phyloP scores from a whole-genome alignment of 495 filamentous ascomycete genomes.

The Trichoderma reesei region DNA sequence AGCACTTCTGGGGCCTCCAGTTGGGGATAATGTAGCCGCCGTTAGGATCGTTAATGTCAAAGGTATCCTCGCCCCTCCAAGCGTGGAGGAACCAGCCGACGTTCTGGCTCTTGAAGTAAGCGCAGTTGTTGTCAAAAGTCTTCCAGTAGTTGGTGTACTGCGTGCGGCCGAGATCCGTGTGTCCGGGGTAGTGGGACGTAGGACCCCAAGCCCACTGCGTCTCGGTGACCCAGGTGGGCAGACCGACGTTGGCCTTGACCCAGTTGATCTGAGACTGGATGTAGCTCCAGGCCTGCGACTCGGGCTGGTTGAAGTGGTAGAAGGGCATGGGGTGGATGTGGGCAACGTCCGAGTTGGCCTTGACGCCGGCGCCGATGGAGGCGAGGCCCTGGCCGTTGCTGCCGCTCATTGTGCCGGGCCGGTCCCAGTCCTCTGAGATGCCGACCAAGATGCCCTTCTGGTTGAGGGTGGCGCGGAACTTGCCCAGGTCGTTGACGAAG shows the following conservation, averaged over 20 bases:
- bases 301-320: constrained; percentile 14
- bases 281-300: constrained; percentile 17
- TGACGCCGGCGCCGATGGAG: constrained; percentile 12
- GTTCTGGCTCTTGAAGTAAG: constrained; percentile 16
- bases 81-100: constrained; percentile 23
- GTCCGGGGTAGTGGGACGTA: constrained; percentile 8
- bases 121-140: constrained; percentile 17
- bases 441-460: constrained; percentile 17
- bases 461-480: constrained; percentile 15
- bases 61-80: constrained; percentile 20
- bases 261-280: constrained; percentile 16
- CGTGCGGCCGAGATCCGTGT: constrained; percentile 11
- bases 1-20: constrained; percentile 16
- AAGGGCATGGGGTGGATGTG: constrained; percentile 21
- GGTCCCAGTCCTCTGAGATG: constrained; percentile 22
- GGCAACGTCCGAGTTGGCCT: constrained; percentile 16
- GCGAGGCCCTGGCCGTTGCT: constrained; percentile 11
- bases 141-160: constrained; percentile 21
- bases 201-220: constrained; percentile 19
- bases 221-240: constrained; percentile 18
- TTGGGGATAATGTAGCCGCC: constrained; percentile 18
- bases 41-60: constrained; percentile 17
- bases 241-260: constrained; percentile 12
- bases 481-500: constrained; percentile 16
- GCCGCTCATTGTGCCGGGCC: constrained; percentile 18